Evolutionary conservation across 257 asterid genomes (phyloP).

Genomic region (Craterostigma plantagineum): DNA sequence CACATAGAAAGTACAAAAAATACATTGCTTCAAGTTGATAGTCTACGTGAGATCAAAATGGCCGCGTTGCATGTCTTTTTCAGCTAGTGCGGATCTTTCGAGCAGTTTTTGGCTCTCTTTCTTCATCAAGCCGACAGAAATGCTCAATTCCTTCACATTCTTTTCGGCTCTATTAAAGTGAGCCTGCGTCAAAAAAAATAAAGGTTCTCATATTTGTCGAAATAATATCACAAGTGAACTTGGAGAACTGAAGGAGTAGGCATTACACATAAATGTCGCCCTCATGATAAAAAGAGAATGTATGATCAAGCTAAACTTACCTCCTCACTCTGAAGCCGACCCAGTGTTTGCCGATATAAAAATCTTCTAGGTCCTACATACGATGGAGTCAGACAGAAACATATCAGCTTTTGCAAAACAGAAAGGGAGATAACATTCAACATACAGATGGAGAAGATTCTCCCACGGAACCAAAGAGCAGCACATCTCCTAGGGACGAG

Average conservation of each 20-base stretch:
- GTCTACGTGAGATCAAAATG: constrained; percentile 47
- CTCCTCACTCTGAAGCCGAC: constrained; percentile 93
- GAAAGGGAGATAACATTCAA: neutral
- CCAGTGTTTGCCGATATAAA: constrained; percentile 68
- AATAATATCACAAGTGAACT: neutral
- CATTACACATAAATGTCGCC: neutral
- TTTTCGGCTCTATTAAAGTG: constrained; percentile 60
- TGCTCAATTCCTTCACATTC: constrained; percentile 49
- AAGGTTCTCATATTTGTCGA: too few species aligned
- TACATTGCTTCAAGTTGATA: neutral
- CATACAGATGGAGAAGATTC: constrained; percentile 8
- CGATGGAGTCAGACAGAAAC: neutral
- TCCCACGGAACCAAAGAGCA: constrained; percentile 1
- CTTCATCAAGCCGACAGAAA: constrained; percentile 73
- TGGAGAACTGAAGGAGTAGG: constrained; percentile 5
- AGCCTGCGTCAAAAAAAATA: constrained; percentile 41
- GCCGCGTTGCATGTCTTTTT: constrained; percentile 67
- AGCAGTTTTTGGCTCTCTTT: constrained; percentile 72
- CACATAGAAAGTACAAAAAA: constrained; percentile 2
- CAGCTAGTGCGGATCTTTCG: constrained; percentile 79
- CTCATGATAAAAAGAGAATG: constrained; percentile 8
- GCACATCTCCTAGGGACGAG: constrained; percentile 1
- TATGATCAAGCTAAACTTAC: constrained; percentile 21
- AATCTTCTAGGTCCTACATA: constrained; percentile 82
- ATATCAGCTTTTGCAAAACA: neutral